These are phyloP conservation scores for Priceomyces fermenticarens DNA, from an alignment of 805 yeast genomes.

Conservation along the genomic window DNA sequence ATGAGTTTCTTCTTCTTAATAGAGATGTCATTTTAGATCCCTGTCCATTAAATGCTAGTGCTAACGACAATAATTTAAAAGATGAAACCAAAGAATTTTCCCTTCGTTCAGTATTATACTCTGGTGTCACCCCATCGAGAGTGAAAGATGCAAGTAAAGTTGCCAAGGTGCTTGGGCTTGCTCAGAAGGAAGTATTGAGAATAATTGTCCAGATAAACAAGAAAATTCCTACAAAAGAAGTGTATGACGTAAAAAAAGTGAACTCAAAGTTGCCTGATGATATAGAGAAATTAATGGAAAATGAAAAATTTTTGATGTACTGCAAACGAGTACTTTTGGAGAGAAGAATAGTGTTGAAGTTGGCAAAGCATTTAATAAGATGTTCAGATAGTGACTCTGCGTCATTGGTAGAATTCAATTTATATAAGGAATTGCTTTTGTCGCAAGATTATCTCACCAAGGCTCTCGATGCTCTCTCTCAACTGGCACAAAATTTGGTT, in stretches of 20 bases:
- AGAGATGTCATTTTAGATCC: constrained; percentile 27
- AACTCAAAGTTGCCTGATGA: constrained; percentile 36
- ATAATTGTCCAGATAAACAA: constrained; percentile 39
- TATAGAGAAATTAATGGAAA: constrained; percentile 24
- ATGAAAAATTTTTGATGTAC: constrained; percentile 31
- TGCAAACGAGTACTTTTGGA: constrained; percentile 46
- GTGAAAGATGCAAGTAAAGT: constrained; percentile 40
- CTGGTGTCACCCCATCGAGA: constrained; percentile 29
- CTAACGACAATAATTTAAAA: not conserved
- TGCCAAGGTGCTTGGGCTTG: constrained; percentile 35
- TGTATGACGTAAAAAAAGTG: constrained; percentile 19
- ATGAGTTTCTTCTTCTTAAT: constrained; percentile 37
- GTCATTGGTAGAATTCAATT: constrained; percentile 28
- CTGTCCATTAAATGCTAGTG: constrained; percentile 21
- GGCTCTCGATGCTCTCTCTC: constrained; percentile 15
- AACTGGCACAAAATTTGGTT: constrained; percentile 9
- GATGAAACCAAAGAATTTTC: constrained; percentile 25
- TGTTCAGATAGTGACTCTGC: constrained; percentile 29
- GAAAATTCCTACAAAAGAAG: constrained; percentile 32
- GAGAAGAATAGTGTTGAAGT: constrained; percentile 46
- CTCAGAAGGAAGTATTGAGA: constrained; percentile 47
- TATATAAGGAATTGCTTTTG: constrained; percentile 38
- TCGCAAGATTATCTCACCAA: constrained; percentile 25
- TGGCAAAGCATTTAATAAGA: constrained; percentile 42
- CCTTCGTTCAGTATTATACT: constrained; percentile 39